Evolutionary conservation across 495 filamentous ascomycete genomes (phyloP), one percentile per base, ranked within the genome.

Genomic region (Penicillium longicatenatum): DNA sequence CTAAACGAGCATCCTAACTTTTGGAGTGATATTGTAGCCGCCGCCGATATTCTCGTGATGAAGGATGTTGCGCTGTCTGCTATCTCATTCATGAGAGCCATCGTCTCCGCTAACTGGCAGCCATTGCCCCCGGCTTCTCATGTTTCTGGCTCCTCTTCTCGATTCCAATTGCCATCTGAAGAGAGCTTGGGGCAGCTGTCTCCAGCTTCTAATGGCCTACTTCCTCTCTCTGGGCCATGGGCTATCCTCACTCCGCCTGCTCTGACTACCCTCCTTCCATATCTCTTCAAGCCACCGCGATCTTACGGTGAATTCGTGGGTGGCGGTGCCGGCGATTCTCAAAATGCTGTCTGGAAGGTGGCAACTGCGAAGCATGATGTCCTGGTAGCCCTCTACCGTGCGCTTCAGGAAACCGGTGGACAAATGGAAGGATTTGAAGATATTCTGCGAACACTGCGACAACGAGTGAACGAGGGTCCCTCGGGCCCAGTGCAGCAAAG

Each of bases 341-440:
- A 87, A 58, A 82, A 75, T 60, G 75, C 79, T 0, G 81, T 84
- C 6, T 88, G 84, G 75, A 77, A 81, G 58, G 73, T 88, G 42
- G 85, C 83, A 5, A 78, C 74, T 20, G 82, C 82, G 3, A 87
- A 86, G 62, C 82, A 82, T 61, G 84, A 83, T 50, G 82, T 81
- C 4, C 58, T 87, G 35, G 75, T 75, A 3, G 70, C 71, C 16
- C 62, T 88, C 26, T 64, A 78, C 46, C 52, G 65, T 9, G 62
- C 53, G 10, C 60, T 83, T 7, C 64, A 71, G 50, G 60, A 67
- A 31, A 62, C 52, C n/a, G 63, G 65, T 16, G 69, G 61, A 0
- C 64, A 72, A 33, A 66, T 64, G 37, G 65, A 66, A 46, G 74
- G 72, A 20, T 70, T 77, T 46, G 72, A 78, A 39, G 76, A 81